Evolutionary conservation across 768 basidiomycete genomes (phyloP).

Genomic region (Trametes punicea): DNA sequence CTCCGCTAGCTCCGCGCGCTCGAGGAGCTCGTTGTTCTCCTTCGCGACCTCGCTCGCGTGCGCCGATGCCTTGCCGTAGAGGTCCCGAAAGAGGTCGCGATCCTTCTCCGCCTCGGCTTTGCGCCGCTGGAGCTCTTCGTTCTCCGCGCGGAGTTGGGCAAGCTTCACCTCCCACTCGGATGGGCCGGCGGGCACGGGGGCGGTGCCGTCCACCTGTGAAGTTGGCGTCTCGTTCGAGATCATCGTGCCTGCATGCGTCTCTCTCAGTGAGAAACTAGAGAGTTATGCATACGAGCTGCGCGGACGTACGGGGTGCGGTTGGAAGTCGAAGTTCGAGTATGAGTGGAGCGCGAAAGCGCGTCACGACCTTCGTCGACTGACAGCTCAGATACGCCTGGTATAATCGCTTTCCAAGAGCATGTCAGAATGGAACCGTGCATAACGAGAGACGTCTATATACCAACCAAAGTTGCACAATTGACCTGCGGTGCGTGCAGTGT

Average conservation of each 20-base stretch:
- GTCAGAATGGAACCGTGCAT: too few species aligned
- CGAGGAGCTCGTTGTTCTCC: slow-evolving; percentile 29
- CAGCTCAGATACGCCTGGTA: too few species aligned
- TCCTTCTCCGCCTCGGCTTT: slow-evolving; percentile 29
- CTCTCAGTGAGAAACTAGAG: neutral
- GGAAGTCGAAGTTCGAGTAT: neutral
- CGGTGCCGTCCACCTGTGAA: neutral
- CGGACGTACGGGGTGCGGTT: neutral
- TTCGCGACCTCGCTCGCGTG: slow-evolving; percentile 25
- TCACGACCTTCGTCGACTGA: too few species aligned
- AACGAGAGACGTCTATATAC: too few species aligned
- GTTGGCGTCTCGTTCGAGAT: neutral
- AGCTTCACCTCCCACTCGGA: slow-evolving; percentile 20
- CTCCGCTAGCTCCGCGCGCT: slow-evolving; percentile 32
- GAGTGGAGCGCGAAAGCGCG: neutral
- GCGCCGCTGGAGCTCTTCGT: slow-evolving; percentile 27
- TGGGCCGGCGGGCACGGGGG: neutral
- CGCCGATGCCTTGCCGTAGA: slow-evolving; percentile 28
- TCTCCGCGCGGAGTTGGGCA: slow-evolving; percentile 25
- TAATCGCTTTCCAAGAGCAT: too few species aligned
- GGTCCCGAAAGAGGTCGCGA: slow-evolving; percentile 29
- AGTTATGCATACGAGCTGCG: neutral
- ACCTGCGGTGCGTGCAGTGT: too few species aligned
- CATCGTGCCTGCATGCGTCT: neutral
- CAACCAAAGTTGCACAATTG: too few species aligned